Conservation (phyloP, 2,329 filamentous ascomycete species). For the Colletotrichum tamarilloi region DNA sequence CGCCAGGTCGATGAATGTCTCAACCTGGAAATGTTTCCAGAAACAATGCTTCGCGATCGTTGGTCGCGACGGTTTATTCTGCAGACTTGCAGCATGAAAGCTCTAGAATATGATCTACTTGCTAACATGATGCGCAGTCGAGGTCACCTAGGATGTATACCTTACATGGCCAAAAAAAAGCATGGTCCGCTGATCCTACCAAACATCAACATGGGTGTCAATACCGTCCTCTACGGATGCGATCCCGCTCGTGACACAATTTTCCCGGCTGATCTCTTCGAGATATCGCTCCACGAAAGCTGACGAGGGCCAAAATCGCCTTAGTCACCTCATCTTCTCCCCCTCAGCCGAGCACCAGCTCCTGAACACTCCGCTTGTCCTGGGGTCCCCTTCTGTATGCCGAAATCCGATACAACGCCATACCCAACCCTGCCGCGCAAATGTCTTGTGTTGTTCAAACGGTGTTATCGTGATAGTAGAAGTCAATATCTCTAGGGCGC, state of each 20-base stretch:
- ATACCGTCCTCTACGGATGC: not conserved
- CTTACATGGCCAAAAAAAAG: not conserved
- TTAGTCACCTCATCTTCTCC: constrained; percentile 22
- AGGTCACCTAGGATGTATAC: not conserved
- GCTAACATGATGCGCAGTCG: not conserved
- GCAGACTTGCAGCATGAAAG: not conserved
- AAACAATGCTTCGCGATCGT: not conserved
- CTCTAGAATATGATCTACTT: not conserved
- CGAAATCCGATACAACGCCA: constrained; percentile 28
- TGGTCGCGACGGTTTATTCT: not conserved
- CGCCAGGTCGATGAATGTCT: not conserved
- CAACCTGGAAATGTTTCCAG: not conserved
- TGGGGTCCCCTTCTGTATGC: constrained; percentile 14
- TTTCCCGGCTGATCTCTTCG: not conserved
- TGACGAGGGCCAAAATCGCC: constrained; percentile 7
- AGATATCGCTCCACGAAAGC: constrained; percentile 8
- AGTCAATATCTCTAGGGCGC: constrained; percentile 89
- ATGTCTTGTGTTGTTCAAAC: constrained; percentile 51
- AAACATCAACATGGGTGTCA: not conserved
- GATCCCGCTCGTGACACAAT: constrained; percentile 11
- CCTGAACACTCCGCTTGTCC: constrained; percentile 10
- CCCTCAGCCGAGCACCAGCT: constrained; percentile 2
- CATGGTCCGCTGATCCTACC: not conserved
- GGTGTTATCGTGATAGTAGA: constrained; percentile 91
- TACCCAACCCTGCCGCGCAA: constrained; percentile 10